Percentiles rank a stretch among this genome's conserved stretches.
These are phyloP conservation scores for Chara braunii DNA, from an alignment of 139 green algal species.

Conservation along the genomic window DNA sequence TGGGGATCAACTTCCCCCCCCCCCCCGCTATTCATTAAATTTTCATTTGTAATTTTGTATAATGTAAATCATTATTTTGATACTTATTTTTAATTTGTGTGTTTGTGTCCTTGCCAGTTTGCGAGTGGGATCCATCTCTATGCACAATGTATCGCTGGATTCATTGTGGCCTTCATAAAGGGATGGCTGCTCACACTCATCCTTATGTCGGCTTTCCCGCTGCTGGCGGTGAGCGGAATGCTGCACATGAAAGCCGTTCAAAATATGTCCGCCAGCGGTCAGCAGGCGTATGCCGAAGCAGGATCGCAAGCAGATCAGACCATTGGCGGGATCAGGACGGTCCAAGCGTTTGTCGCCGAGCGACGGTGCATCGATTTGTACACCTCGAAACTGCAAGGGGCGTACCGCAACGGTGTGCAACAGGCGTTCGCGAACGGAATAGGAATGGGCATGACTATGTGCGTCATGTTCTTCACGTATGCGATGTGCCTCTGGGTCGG, in stretches of 20 bases:
- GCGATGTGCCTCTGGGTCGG: slow-evolving; percentile 35
- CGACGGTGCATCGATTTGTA: slow-evolving; percentile 23
- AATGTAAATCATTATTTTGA: too few relatives aligned
- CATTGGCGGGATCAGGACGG: slow-evolving; percentile 27
- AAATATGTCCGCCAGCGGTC: neutral
- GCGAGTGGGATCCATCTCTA: too few relatives aligned
- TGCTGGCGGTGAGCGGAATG: slow-evolving; percentile 36
- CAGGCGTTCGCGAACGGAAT: neutral
- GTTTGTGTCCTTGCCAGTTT: too few relatives aligned
- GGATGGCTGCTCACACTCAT: slow-evolving; percentile 72
- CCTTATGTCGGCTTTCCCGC: slow-evolving; percentile 55
- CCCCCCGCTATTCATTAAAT: too few relatives aligned
- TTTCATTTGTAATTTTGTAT: too few relatives aligned
- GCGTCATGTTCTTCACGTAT: slow-evolving; percentile 36
- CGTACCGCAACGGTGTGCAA: slow-evolving; percentile 17
- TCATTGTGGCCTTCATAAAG: slow-evolving; percentile 50
- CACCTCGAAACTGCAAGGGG: neutral
- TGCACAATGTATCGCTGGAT: slow-evolving; percentile 46
- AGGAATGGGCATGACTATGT: slow-evolving; percentile 18
- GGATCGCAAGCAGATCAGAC: slow-evolving; percentile 23
- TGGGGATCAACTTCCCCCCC: too few relatives aligned
- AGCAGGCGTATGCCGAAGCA: slow-evolving; percentile 26
- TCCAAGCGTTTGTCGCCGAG: slow-evolving; percentile 33
- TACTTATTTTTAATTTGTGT: too few relatives aligned
- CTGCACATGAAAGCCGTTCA: slow-evolving; percentile 9